These are phyloP conservation scores for Cladosporium sp. DNA, from an alignment of 2,329 filamentous ascomycete species.

Conservation along the genomic window DNA sequence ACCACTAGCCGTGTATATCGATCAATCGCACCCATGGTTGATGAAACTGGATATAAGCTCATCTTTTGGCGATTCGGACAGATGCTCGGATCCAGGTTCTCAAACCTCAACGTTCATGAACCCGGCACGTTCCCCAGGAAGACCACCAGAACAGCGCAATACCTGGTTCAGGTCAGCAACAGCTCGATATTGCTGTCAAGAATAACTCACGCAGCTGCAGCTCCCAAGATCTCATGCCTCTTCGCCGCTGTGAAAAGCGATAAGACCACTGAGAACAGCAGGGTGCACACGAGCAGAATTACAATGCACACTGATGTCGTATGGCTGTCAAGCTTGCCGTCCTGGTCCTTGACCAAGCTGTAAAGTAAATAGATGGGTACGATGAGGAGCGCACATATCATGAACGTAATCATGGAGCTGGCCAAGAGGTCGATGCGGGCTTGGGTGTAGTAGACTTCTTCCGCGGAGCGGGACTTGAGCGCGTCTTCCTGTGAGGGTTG, in stretches of 20 bases:
- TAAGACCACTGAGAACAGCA: conserved; percentile 25
- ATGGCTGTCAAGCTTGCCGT: conserved; percentile 7
- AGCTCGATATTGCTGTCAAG: not conserved
- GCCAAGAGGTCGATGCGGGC: conserved; percentile 22
- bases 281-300: conserved; percentile 22
- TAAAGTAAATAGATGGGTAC: conserved; percentile 28
- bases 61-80: too few relatives aligned
- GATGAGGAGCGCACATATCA: conserved; percentile 25
- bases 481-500: not conserved
- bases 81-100: not conserved
- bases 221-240: conserved; percentile 26
- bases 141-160: conserved; percentile 8
- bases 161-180: not conserved
- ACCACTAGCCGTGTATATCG: too few relatives aligned
- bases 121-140: conserved; percentile 4
- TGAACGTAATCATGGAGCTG: conserved; percentile 23
- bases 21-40: too few relatives aligned
- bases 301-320: conserved; percentile 22
- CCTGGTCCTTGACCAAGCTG: conserved; percentile 19
- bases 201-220: conserved; percentile 24
- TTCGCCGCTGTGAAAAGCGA: conserved; percentile 24
- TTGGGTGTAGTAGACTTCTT: conserved; percentile 22
- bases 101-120: not conserved
- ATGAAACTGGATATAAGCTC: too few relatives aligned
- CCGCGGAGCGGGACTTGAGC: conserved; percentile 4